Evolutionary conservation across 108 stramenopile genomes (phyloP), one percentile per base, ranked within the genome.

Genomic region (Schizochytrium sp.): DNA sequence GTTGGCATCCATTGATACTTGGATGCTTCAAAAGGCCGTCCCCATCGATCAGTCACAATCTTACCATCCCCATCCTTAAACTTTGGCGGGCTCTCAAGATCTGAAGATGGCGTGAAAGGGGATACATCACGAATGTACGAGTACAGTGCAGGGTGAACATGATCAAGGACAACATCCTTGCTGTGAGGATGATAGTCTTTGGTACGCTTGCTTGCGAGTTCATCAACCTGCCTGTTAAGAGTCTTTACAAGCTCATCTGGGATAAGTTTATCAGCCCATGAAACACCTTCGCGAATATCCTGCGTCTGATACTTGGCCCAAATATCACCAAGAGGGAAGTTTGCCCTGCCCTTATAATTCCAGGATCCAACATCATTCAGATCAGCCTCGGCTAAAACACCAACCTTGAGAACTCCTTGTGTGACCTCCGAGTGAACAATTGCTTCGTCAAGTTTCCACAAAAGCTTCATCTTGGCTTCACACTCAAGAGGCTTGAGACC

Each of bases 1-100:
- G 72, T 41, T 12, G 72, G 72, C 72, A 72, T 19, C 72, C 91
- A 91, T 46, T 91, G 91, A 58, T 89, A 91, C 72, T 89, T 56
- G 19, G 38, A 59, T 4, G 44, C 73, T 40, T 91, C 88, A 4
- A n/a, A 4, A 12, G 83, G 72, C 28, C 89, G 57, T 47, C 91
- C 88, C 88, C 61, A 91, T 28, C 83, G 47, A 12, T 89, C 88
- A 4, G 73, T 38, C 28, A 28, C 28, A 28, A 28, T 28, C 28
- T 28, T 28, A 28, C 28, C 28, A 55, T 44, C 4, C 13, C 12
- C 72, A 19, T 17, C 72, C 41, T 72, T n/a, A 41, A n/a, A 72
- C 12, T 17, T 12, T 72, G 15, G 72, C 13, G 12, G 13, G 28
- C 38, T 12, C 72, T 72, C 41, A 41, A 72, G n/a, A 41, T 72